Base-by-base conservation (phyloP, 305 asterid genomes). In the Fraxinus albicans region DNA sequence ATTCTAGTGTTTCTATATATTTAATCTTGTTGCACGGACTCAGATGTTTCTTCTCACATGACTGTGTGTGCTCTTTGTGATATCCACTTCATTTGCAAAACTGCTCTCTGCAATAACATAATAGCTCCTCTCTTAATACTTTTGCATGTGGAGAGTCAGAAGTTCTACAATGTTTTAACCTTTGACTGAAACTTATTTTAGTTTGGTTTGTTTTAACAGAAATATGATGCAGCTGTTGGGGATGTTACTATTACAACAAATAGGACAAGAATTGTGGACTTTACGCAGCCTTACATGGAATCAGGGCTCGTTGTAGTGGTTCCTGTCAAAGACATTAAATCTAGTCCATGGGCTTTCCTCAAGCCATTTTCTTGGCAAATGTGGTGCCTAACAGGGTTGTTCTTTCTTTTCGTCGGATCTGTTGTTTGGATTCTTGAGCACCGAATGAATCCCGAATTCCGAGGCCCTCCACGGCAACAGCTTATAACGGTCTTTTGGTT, bases 351-450 rank as follows among this genome's bases (percentile, higher is more conserved):
- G 96, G 92, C 89, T 13, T 92, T 92, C 70, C 84, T 91, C 78
- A 89, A 67, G 50, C 97, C 97, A 17, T 91, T 92, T 83, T 87
- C 90, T 70, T 75, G 72, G 35, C 81, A 91, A 82, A 83, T 92
- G 82, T 92, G 95, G 95, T 84, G 81, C 82, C 93, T 88, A 53
- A 84, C 84, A 47, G 92, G 87, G 27, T 82, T 63, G 44, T 87
- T 91, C 10, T 92, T 92, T 86, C 38, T 91, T 19, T 27, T 91
- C 4, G 84, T 92, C 65, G 97, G 90, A 25, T 83, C 89, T 0
- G 94, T 92, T 76, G 88, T 91, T 58, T 92, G 97, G 95, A 80
- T 91, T 79, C 93, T 92, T 2, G 97, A 92, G 88, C 97, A 92
- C 72, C 94, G 94, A 9, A 91, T 90, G 58, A 92, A 92, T 67